phyloP scores from a whole-genome alignment of 108 stramenopile species.

The Schizochytrium sp. region DNA sequence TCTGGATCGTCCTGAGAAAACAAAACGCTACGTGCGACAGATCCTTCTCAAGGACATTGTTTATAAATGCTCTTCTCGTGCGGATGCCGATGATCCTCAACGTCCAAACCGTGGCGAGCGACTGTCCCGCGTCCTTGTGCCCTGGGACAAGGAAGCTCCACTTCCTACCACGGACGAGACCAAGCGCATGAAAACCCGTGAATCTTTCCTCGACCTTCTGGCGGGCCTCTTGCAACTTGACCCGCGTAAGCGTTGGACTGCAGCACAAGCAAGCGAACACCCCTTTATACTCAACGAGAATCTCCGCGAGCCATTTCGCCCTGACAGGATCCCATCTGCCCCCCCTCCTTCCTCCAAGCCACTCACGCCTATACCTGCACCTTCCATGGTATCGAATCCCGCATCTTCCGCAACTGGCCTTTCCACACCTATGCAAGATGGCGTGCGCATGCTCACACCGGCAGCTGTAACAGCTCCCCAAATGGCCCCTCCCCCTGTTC shows the following conservation, averaged over 20 bases:
- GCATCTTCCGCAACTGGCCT: too few relatives aligned
- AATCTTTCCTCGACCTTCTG: background rate
- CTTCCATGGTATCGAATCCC: too few relatives aligned
- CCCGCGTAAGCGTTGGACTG: conserved; percentile 37
- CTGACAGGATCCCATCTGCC: too few relatives aligned
- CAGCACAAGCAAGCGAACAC: background rate
- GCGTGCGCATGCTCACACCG: too few relatives aligned
- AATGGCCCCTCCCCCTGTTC: too few relatives aligned
- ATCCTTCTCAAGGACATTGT: conserved; percentile 29
- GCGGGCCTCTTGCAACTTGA: conserved; percentile 41
- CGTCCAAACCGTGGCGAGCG: background rate
- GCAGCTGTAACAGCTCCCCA: too few relatives aligned
- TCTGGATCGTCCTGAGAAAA: conserved; percentile 6
- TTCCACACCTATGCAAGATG: too few relatives aligned
- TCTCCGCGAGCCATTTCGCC: background rate
- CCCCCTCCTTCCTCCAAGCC: too few relatives aligned
- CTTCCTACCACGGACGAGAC: background rate
- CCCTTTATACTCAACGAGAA: background rate
- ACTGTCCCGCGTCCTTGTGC: background rate
- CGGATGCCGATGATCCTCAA: conserved; percentile 8
- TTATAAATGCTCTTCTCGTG: background rate
- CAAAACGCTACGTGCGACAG: conserved; percentile 37
- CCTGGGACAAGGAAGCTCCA: background rate
- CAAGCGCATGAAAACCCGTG: background rate
- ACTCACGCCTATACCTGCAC: too few relatives aligned